Evolutionary conservation across 176 grass and related monocot species (phyloP), one percentile per base, ranked within the genome.

Genomic region (Oryza coarctata): DNA sequence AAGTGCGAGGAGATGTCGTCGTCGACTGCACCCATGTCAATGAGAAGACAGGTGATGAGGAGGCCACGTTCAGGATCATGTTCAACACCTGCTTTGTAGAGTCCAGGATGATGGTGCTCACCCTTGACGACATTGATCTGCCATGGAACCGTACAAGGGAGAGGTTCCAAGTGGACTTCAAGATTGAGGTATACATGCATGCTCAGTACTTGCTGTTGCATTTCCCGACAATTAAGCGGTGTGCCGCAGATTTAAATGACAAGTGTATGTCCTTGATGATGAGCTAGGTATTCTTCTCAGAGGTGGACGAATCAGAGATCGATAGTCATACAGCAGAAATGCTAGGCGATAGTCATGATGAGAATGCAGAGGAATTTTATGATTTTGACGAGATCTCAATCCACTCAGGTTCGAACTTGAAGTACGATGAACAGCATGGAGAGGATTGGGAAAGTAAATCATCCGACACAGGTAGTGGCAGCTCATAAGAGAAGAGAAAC

Each of bases 61-160:
- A 79, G 65, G 70, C 71, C 31, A 85, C 90, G 91, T 90, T 90
- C 70, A 87, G 91, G 43, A 23, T 90, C 72, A 93, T 93, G 91
- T 79, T 93, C 65, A 90, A 89, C 77, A 93, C 87, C 27, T 77
- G 80, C 38, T 93, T 93, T 85, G 33, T 90, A 38, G 57, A 71
- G 66, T 93, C 87, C 43, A 89, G 90, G 66, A 82, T 89, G 76
- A 17, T 79, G 25, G 65, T 52, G 20, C 79, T 93, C 50, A 87
- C 70, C 17, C 60, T 78, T 32, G 91, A 93, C 23, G 87, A 93
- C 28, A 73, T 90, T 70, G 91, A 93, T 83, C 61, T 87, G 72
- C 57, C 60, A 68, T 90, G 87, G 84, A 84, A 80, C n/a, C 12
- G 63, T 9, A 71, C 63, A 58, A 85, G 70, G 57, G 77, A 78